phyloP scores from a whole-genome alignment of 176 grass and related monocot genomes.

The Rhynchospora pubera region DNA sequence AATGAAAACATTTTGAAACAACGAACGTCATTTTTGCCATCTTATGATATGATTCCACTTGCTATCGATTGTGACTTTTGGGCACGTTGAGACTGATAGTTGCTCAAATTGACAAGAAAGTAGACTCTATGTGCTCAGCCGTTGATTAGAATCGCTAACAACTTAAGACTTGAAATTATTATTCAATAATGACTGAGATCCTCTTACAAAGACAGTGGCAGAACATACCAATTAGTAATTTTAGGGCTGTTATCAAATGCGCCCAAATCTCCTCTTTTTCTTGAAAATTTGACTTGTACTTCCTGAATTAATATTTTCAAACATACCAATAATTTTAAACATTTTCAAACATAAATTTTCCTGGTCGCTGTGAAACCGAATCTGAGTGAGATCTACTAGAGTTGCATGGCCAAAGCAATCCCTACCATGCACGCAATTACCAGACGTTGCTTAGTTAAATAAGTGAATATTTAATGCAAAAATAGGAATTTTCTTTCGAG shows the following conservation, averaged over 20 bases:
- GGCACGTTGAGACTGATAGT: background rate
- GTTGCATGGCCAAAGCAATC: too few relatives aligned
- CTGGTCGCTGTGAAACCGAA: background rate
- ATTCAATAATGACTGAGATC: background rate
- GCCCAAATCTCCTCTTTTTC: background rate
- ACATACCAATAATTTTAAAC: background rate
- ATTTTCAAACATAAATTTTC: background rate
- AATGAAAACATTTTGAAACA: background rate
- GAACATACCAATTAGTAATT: background rate
- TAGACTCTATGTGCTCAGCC: background rate
- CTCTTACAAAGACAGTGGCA: background rate
- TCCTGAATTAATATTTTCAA: background rate
- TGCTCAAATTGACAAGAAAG: background rate
- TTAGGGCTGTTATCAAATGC: background rate
- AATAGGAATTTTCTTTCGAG: background rate
- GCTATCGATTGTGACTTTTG: background rate
- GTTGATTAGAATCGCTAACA: background rate
- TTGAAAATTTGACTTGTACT: background rate
- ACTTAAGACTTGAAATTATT: background rate
- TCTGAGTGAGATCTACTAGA: too few relatives aligned
- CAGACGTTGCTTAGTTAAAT: background rate
- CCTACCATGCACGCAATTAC: background rate
- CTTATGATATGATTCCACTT: background rate
- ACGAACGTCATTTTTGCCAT: background rate
- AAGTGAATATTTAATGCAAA: background rate